A percentile compares a stretch with the other conserved stretches of the same genome.
These are phyloP conservation scores for Penicillium nordicum DNA, from an alignment of 2,329 filamentous ascomycete species.

Conservation along the genomic window DNA sequence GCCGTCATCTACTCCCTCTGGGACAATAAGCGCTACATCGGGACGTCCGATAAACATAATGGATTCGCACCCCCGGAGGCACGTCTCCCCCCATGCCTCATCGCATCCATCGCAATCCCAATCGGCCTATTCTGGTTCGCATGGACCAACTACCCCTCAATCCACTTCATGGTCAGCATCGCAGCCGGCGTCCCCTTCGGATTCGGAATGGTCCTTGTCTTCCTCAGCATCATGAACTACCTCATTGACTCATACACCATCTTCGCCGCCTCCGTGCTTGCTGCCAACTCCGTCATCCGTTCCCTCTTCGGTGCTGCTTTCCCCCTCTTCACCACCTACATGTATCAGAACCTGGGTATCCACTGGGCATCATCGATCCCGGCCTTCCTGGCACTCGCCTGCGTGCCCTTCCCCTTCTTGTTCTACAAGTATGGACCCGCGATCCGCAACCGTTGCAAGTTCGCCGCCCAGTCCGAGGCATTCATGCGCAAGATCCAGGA, in stretches of 20 bases:
- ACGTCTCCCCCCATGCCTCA: conserved; percentile 26
- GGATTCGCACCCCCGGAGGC: conserved; percentile 29
- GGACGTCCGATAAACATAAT: conserved; percentile 13
- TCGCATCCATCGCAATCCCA: conserved; percentile 26
- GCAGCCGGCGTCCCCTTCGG: conserved; percentile 25
- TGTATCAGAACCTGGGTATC: conserved; percentile 26
- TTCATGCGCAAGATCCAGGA: conserved; percentile 38
- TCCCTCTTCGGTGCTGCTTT: conserved; percentile 27
- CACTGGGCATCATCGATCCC: conserved; percentile 28
- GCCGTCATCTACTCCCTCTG: conserved; percentile 24
- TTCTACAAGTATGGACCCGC: conserved; percentile 28
- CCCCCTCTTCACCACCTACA: conserved; percentile 28
- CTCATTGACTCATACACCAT: conserved; percentile 29
- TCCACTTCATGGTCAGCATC: conserved; percentile 27
- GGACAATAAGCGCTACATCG: conserved; percentile 28
- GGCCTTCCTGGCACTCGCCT: conserved; percentile 26
- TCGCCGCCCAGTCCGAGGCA: conserved; percentile 31
- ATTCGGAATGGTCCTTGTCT: conserved; percentile 27
- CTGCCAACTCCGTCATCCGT: conserved; percentile 26
- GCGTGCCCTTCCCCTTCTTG: conserved; percentile 27
- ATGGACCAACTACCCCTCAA: conserved; percentile 30
- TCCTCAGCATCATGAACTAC: conserved; percentile 28
- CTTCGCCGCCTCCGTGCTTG: conserved; percentile 26
- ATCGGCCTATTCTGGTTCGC: conserved; percentile 34
- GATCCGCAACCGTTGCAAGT: conserved; percentile 25